A percentile compares a stretch with the other conserved stretches of the same genome.
Evolutionary conservation across 345 rosid species (phyloP).

Genomic region (Pugionium dolabratum): DNA sequence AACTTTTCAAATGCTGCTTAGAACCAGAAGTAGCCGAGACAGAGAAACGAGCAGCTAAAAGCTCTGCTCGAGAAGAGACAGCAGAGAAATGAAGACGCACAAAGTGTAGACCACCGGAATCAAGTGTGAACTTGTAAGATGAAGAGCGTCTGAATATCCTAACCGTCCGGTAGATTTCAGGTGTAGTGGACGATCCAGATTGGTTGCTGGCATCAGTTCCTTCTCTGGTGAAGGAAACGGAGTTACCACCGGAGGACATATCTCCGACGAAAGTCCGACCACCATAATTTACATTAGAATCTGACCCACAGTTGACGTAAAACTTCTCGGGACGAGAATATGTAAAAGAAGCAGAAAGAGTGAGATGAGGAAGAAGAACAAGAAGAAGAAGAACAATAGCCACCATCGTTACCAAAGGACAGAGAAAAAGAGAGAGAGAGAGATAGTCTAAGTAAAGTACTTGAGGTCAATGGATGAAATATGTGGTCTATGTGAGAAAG

Average conservation of each 20-base stretch:
- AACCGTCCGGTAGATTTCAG: conserved; percentile 47
- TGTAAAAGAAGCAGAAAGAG: conserved; percentile 21
- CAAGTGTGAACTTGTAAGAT: conserved; percentile 40
- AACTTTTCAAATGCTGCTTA: conserved; percentile 34
- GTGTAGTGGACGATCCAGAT: neutral
- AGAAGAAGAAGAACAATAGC: neutral
- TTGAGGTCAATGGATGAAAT: conserved; percentile 15
- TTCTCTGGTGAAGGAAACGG: conserved; percentile 26
- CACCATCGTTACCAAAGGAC: neutral
- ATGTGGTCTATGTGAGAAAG: neutral
- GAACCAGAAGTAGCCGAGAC: conserved; percentile 44
- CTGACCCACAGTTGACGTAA: conserved; percentile 62
- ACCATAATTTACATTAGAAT: neutral
- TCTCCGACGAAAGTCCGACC: conserved; percentile 45
- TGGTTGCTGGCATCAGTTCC: conserved; percentile 14
- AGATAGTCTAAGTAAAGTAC: neutral
- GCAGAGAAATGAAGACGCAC: conserved; percentile 46
- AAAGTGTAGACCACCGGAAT: conserved; percentile 38
- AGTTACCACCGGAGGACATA: conserved; percentile 15
- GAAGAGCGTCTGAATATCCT: conserved; percentile 47
- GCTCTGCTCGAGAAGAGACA: conserved; percentile 38
- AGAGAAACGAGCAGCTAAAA: conserved; percentile 43
- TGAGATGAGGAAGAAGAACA: conserved; percentile 33
- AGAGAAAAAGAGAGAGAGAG: neutral
- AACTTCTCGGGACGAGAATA: conserved; percentile 44